phyloP scores from a whole-genome alignment of 2,329 filamentous ascomycete species.

The Botryosphaeria dothidea region DNA sequence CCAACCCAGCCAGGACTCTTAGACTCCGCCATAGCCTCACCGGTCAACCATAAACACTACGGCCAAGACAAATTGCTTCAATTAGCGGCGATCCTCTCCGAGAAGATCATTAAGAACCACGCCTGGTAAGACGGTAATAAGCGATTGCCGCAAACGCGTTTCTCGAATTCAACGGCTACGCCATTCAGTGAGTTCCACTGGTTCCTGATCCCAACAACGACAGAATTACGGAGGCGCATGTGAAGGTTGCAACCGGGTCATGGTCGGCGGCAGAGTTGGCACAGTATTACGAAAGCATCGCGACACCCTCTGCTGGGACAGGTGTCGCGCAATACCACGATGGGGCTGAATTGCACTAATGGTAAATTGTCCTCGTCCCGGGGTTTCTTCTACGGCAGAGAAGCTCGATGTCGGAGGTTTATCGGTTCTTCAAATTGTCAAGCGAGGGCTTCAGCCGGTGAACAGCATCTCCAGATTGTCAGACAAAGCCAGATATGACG shows the following conservation, averaged over 20 bases:
- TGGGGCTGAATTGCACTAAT: background rate
- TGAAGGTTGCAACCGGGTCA: background rate
- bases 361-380: background rate
- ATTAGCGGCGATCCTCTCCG: constrained; percentile 29
- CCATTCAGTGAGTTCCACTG: background rate
- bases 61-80: constrained; percentile 28
- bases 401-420: background rate
- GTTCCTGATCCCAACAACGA: background rate
- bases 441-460: background rate
- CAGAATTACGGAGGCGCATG: background rate
- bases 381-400: too few species aligned
- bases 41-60: constrained; percentile 29
- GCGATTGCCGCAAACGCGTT: constrained; percentile 33
- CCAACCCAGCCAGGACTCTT: constrained; percentile 27
- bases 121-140: constrained; percentile 35
- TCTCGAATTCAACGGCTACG: constrained; percentile 29
- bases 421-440: background rate
- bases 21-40: constrained; percentile 30
- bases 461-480: background rate
- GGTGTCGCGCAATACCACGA: background rate
- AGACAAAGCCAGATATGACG: background rate
- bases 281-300: background rate
- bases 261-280: background rate
- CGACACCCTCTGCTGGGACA: background rate
- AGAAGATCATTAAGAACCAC: constrained; percentile 35